Evolutionary conservation across 805 yeast genomes (phyloP).

Genomic region (Wickerhamomyces strasburgensis): DNA sequence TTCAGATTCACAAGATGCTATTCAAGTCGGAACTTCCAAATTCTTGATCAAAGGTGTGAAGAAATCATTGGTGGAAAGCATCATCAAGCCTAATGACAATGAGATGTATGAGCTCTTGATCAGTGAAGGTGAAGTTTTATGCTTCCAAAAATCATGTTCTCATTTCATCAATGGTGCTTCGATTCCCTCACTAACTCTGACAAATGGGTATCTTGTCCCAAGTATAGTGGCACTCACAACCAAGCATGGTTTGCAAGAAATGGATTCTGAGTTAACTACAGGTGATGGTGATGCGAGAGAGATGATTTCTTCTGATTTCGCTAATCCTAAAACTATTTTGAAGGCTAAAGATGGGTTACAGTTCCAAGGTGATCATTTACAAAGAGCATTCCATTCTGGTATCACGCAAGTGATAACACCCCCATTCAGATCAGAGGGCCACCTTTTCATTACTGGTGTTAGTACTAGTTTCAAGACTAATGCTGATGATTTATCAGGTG

Average conservation of each 20-base stretch:
- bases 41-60: conserved; percentile 6
- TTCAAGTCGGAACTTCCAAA: neutral
- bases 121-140: conserved; percentile 2
- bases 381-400: conserved; percentile 5
- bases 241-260: conserved; percentile 5
- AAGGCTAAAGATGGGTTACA: conserved; percentile 7
- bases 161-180: neutral
- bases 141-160: conserved; percentile 6
- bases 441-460: conserved; percentile 6
- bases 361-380: conserved; percentile 5
- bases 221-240: conserved; percentile 4
- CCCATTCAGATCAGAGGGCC: conserved; percentile 9
- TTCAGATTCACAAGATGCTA: no score
- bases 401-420: conserved; percentile 6
- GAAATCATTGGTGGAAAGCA: neutral
- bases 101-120: conserved; percentile 2
- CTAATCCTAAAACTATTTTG: conserved; percentile 1
- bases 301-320: neutral
- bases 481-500: neutral
- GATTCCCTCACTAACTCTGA: no score
- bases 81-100: neutral
- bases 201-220: conserved; percentile 2
- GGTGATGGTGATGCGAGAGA: conserved; percentile 8
- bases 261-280: conserved; percentile 6
- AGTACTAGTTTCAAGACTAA: conserved; percentile 2